Base-by-base conservation (phyloP, 2,329 filamentous ascomycete genomes). In the Thelonectria rubi region DNA sequence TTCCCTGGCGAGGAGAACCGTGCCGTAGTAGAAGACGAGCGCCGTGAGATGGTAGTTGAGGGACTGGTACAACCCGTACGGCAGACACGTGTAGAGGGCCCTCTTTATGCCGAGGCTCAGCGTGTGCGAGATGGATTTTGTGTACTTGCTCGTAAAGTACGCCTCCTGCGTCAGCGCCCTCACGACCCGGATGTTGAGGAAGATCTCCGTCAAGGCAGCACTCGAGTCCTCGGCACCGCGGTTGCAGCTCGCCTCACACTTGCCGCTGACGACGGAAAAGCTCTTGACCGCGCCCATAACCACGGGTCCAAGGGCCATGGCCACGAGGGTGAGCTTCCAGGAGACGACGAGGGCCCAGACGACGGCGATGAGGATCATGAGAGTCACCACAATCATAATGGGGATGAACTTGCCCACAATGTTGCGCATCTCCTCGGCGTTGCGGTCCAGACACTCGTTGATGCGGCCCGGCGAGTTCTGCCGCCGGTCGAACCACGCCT, bases 341-440 rank as follows among this genome's bases (percentile, higher is more conserved):
- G 88, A 89, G 30, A 91, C 84, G 1, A 82, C 74, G 15, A 96
- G 75, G 4, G 92, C 88, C 94, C 93, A 97, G 2, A 84, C 71
- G 7, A 95, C 70, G 0, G 92, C 88, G n/a, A 90, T 84, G 0
- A 78, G 58, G 17, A 91, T 82, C 83, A 97, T 94, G 53, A 87
- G 77, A 0, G 81, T 72, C 3, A 91, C 88, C 10, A 90, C 86
- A 14, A 94, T 81, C 1, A 90, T 76, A 55, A 91, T 86, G 1
- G 91, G 90, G 1, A 89, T 82, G 71, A 97, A 97, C 1, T 91
- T 86, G 2, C 91, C 91, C 0, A 97, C 82, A 0, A 98, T 79
- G 68, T 92, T 93, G 9, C 91, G 86, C 86, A 95, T 94, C 73
- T 97, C 93, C 73, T 98, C 93, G 0, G 90, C 91, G 69, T 92